These are phyloP conservation scores for Botrytis byssoidea DNA, from an alignment of 2,329 filamentous ascomycete genomes.

Conservation along the genomic window DNA sequence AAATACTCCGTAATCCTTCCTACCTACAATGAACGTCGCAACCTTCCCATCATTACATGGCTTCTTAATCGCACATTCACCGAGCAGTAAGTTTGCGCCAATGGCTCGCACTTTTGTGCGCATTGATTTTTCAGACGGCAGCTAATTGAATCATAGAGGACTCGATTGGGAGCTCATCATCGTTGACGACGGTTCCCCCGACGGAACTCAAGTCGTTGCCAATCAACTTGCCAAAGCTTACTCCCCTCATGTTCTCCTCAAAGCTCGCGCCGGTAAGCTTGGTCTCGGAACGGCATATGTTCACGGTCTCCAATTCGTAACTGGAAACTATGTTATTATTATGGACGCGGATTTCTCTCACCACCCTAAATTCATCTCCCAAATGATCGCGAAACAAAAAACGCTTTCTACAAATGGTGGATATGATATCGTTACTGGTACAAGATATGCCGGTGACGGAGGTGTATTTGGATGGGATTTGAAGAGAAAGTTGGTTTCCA, in stretches of 20 bases:
- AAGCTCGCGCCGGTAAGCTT: slow-evolving; percentile 75
- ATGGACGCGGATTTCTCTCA: slow-evolving; percentile 99
- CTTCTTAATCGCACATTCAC: slow-evolving; percentile 90
- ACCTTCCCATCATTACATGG: slow-evolving; percentile 95
- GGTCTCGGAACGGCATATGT: slow-evolving; percentile 38
- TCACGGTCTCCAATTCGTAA: slow-evolving; percentile 68
- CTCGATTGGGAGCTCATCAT: slow-evolving; percentile 97
- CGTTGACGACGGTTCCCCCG: slow-evolving; percentile 95
- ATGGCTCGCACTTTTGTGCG: not conserved
- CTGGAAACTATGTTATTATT: slow-evolving; percentile 96
- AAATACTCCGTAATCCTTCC: slow-evolving; percentile 98
- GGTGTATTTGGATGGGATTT: slow-evolving; percentile 97
- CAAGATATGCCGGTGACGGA: slow-evolving; percentile 83
- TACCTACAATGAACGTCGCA: slow-evolving; percentile 97
- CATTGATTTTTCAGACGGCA: not conserved
- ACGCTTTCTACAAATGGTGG: slow-evolving; percentile 51
- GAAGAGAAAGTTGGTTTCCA: slow-evolving; percentile 79
- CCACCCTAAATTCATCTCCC: slow-evolving; percentile 97
- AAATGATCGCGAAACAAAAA: slow-evolving; percentile 84
- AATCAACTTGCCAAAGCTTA: slow-evolving; percentile 88
- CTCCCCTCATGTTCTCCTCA: slow-evolving; percentile 74
- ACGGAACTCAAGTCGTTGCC: slow-evolving; percentile 89
- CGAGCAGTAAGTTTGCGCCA: slow-evolving; percentile 62
- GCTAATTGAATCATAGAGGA: slow-evolving; percentile 54
- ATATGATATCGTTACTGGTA: slow-evolving; percentile 97